Evolutionary conservation across 495 filamentous ascomycete genomes (phyloP), one percentile per base, ranked within the genome.

Genomic region (Talaromyces trachyspermus): DNA sequence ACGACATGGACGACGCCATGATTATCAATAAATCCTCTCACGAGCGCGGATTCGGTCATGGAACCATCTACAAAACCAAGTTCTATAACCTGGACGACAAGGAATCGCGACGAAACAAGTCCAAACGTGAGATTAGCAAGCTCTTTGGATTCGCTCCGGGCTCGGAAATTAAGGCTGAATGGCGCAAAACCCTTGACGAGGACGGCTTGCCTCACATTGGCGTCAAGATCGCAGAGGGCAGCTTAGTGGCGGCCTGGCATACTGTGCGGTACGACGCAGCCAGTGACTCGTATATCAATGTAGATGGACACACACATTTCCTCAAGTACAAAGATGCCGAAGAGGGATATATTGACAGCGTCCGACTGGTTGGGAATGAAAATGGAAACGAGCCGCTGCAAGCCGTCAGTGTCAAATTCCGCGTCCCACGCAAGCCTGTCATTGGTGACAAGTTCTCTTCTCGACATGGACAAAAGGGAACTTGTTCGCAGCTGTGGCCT

Each of bases 1-100:
- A 96, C 62, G 92, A 98, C 75, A 97, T 98, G 92, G 92, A 98
- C 72, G 92, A 98, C 69, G 92, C 92, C 63, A 98, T 98, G 92
- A 96, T 98, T 54, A 75, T 98, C 58, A 96, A 96, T 72, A 98
- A 98, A 62, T 96, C 91, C 11, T 81, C 91, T 2, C 88, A 96
- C 66, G 92, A 98, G 64, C 84, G 92, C 49, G 92, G 92, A n/a
- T 97, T 97, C 59, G 90, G 86, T 36, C 80, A 97, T 61, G 92
- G 92, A 36, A 95, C 88, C 6, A 87, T 98, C 59, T 97, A 95
- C 76, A 98, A 98, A 71, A 94, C 88, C 26, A 95, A 96, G 66
- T 83, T 89, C 51, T 78, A 88, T 64, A 77, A 81, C 33, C 77
- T 96, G 7, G 81, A 84, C 36, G 89, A 95, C 27, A 76, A 78